Conservation (phyloP, 1,284 basidiomycete genomes). For the Rhizoctonia solani region DNA sequence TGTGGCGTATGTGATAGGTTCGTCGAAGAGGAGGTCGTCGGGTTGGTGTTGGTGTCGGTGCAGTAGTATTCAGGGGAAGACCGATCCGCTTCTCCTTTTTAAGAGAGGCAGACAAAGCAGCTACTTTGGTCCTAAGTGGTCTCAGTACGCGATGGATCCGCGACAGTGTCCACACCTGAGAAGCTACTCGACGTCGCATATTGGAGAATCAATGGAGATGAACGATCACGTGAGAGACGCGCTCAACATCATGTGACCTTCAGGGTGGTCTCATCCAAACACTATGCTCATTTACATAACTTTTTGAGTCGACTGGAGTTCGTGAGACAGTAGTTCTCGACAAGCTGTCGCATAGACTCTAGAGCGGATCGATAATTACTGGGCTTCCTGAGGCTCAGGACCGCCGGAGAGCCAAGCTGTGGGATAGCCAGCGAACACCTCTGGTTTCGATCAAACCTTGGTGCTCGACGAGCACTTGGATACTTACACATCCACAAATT, state of each 20-base stretch:
- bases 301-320: too few relatives aligned
- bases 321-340: too few relatives aligned
- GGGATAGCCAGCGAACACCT: too few relatives aligned
- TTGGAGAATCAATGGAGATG: neutral
- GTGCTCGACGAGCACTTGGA: too few relatives aligned
- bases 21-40: slow-evolving; percentile 16
- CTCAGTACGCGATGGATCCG: slow-evolving; percentile 17
- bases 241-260: neutral
- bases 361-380: too few relatives aligned
- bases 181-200: slow-evolving; percentile 19
- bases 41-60: slow-evolving; percentile 23
- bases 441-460: too few relatives aligned
- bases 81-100: slow-evolving; percentile 1
- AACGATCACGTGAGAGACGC: neutral
- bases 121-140: slow-evolving; percentile 16
- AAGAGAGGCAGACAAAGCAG: slow-evolving; percentile 14
- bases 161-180: slow-evolving; percentile 17
- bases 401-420: too few relatives aligned
- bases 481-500: too few relatives aligned
- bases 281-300: too few relatives aligned
- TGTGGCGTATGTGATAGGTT: slow-evolving; percentile 13
- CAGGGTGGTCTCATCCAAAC: neutral
- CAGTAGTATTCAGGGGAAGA: neutral
- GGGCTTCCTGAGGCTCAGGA: too few relatives aligned
- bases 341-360: too few relatives aligned